Evolutionary conservation across 768 basidiomycete species (phyloP), one percentile per base, ranked within the genome.

Genomic region (Lentinula detonsa): DNA sequence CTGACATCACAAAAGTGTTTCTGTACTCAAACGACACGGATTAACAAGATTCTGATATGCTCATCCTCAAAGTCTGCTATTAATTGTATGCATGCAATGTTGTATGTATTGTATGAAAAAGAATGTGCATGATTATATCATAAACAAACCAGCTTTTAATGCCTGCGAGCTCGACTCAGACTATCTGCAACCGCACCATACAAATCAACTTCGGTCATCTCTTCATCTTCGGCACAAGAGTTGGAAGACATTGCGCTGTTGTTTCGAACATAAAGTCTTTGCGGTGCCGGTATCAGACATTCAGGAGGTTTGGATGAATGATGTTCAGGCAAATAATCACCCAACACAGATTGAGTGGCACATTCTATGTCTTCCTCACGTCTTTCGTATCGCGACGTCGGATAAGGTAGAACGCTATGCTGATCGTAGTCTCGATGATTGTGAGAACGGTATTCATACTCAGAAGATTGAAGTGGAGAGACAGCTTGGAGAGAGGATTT

Each of bases 1-100:
- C 75, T 61, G 87, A 91, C 55, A 82, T 90, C 57, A 82, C 86
- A 21, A 80, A 78, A 52, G 81, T 83, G 16, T 79, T 90, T 57
- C 66, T 66, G 46, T 64, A 65, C 39, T 34, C 48, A n/a, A 53
- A 23, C 37, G 62, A 53, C 15, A 49, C 42, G n/a, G 18, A 52
- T 34, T 33, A 5, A 35, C 28, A 51, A 54, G 15, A 39, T 39
- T 39, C 37, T 8, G 2, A 39, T 39, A 39, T 39, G 7, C 2
- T 13, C 7, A 39, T 39, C 37, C 37, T 39, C 37, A 39, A 39
- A 39, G 9, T 39, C 9, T 13, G 37, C 37, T 13, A 4, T 5
- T 39, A 0, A 39, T 39, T 13, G 13, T 39, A 13, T 8, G 13
- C 37, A 39, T 39, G 37, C 37, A 39, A 39, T 3, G 13, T 39